Evolutionary conservation across 2,329 filamentous ascomycete genomes (phyloP).

Genomic region (Verticillium tricorpus): DNA sequence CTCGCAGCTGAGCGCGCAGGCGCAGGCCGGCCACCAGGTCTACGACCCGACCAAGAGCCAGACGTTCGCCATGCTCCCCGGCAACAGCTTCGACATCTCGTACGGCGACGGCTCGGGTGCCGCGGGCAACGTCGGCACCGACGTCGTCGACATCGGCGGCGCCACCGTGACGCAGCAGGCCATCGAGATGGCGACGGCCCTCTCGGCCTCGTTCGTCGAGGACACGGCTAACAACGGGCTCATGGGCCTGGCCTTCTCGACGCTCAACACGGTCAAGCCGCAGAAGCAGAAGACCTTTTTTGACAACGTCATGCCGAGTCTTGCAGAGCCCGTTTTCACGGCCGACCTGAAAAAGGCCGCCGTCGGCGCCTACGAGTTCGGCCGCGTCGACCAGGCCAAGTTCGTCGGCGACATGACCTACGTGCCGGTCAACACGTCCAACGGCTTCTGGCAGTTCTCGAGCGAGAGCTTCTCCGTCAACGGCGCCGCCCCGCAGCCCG

Average conservation of each 20-base stretch:
- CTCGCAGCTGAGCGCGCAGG: conserved; percentile 43
- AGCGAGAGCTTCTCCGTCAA: conserved; percentile 54
- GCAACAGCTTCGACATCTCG: conserved; percentile 55
- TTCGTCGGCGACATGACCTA: conserved; percentile 60
- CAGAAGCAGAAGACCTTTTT: conserved; percentile 67
- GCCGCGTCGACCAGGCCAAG: conserved; percentile 59
- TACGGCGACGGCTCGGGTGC: conserved; percentile 67
- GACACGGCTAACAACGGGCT: conserved; percentile 64
- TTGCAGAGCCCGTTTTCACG: conserved; percentile 66
- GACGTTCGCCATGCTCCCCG: conserved; percentile 27
- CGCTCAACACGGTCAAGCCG: conserved; percentile 61
- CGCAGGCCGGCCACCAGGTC: conserved; percentile 42
- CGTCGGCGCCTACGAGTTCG: conserved; percentile 69
- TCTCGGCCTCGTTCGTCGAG: conserved; percentile 53
- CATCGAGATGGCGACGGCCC: conserved; percentile 59
- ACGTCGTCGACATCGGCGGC: conserved; percentile 63
- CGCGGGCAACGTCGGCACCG: conserved; percentile 61
- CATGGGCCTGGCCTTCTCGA: conserved; percentile 62
- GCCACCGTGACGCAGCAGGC: conserved; percentile 57
- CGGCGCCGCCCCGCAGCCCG: conserved; percentile 28
- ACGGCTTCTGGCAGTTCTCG: conserved; percentile 67
- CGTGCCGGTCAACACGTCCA: conserved; percentile 53
- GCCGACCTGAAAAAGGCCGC: conserved; percentile 59
- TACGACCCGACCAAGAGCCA: conserved; percentile 32
- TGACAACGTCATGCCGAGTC: conserved; percentile 58